Conservation (phyloP, 2,329 filamentous ascomycete genomes). For the Didymella sp. region DNA sequence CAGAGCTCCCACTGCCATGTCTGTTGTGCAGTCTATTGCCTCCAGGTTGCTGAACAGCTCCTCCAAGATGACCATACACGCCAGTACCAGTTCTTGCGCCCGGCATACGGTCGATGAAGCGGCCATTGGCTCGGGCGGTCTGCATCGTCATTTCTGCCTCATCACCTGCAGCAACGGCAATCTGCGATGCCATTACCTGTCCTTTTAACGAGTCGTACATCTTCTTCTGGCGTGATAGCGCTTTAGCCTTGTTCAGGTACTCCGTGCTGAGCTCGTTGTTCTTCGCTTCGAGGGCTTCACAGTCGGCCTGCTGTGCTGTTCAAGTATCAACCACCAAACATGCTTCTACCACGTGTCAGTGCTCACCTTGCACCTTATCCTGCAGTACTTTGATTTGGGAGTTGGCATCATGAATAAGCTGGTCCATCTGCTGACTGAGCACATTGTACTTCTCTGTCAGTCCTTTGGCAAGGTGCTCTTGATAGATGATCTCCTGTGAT, state of each 20-base stretch:
- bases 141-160: slow-evolving; percentile 45
- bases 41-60: slow-evolving; percentile 23
- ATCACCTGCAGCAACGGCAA: slow-evolving; percentile 63
- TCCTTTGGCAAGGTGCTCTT: slow-evolving; percentile 75
- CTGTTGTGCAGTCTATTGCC: slow-evolving; percentile 28
- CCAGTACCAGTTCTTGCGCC: slow-evolving; percentile 36
- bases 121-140: slow-evolving; percentile 33
- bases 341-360: neutral
- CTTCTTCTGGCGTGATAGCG: slow-evolving; percentile 71
- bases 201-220: slow-evolving; percentile 65
- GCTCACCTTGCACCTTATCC: slow-evolving; percentile 67
- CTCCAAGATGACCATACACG: slow-evolving; percentile 31
- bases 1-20: slow-evolving; percentile 35
- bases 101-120: slow-evolving; percentile 41
- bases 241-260: slow-evolving; percentile 73
- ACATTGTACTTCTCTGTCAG: slow-evolving; percentile 74
- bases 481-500: slow-evolving; percentile 82
- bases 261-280: slow-evolving; percentile 73
- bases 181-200: slow-evolving; percentile 61
- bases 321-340: neutral
- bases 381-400: slow-evolving; percentile 71
- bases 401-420: slow-evolving; percentile 77
- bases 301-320: slow-evolving; percentile 65
- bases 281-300: slow-evolving; percentile 70
- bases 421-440: slow-evolving; percentile 72